Evolutionary conservation across 2,329 filamentous ascomycete species (phyloP), one percentile per base, ranked within the genome.

Genomic region (Aureobasidium sp.): DNA sequence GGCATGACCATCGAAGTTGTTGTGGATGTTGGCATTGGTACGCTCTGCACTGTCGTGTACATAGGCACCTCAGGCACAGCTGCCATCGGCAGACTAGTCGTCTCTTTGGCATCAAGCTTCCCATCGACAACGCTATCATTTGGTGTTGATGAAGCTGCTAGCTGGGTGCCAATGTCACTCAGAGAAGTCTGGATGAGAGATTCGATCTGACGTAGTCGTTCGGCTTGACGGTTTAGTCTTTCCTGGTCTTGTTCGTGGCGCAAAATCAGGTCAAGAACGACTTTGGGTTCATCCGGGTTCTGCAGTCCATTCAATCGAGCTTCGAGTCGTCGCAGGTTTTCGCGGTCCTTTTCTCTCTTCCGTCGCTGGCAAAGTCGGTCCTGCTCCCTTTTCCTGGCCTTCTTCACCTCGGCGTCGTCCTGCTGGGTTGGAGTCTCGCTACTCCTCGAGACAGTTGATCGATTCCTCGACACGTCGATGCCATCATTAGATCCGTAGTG

Each of bases 321-420:
- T 50, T 61, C 59, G 49, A 61, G 59, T 45, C 59, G 59, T 47
- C 59, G 59, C 30, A 61, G 50, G 21, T 61, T 61, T 6, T 61
- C 59, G 49, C 59, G 59, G 59, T 61, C 59, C 50, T 61, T 61
- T 55, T 61, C 59, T 53, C 59, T 39, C 49, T 61, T 61, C 13
- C 59, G 49, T 25, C 59, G 49, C 14, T 61, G 59, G 48, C 59
- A 61, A 13, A 61, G 48, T 25, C 59, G 59, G 42, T 61, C 59
- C 27, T 61, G 59, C n/a, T 61, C 59, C 11, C 59, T 30, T 13
- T 61, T 61, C 14, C 59, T 47, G 49, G 59, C 59, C 49, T 55
- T 61, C 30, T 53, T 54, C 16, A 47, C 29, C 10, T 61, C 59
- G 11, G 44, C 13, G 14, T 59, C 57, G 45, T 59, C 57, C 37